phyloP scores from a whole-genome alignment of 2,329 filamentous ascomycete species.

The Macrophomina tecta region DNA sequence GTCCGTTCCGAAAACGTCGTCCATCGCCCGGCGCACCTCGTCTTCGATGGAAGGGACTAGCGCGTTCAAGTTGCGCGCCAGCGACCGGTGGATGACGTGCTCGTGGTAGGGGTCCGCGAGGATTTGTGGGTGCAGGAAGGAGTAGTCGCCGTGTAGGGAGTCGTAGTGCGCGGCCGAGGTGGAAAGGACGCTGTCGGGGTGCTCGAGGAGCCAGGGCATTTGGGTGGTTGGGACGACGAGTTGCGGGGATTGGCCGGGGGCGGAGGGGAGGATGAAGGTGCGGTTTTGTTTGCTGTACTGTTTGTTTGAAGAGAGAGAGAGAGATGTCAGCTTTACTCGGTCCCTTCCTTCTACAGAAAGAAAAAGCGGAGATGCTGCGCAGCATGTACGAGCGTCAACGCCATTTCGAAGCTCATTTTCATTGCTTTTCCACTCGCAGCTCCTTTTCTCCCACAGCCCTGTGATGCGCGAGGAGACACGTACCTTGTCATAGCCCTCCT shows the following conservation, averaged over 20 bases:
- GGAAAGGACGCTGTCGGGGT: slow-evolving; percentile 50
- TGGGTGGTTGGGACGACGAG: slow-evolving; percentile 44
- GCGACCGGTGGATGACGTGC: slow-evolving; percentile 48
- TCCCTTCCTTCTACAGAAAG: neutral
- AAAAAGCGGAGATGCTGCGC: no score
- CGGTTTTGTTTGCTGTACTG: slow-evolving; percentile 36
- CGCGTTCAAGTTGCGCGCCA: slow-evolving; percentile 47
- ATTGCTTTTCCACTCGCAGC: neutral
- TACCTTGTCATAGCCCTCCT: slow-evolving; percentile 20
- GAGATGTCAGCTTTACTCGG: neutral
- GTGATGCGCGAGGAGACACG: neutral
- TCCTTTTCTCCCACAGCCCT: no score
- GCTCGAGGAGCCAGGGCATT: slow-evolving; percentile 50
- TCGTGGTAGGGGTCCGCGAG: slow-evolving; percentile 49
- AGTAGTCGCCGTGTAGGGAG: slow-evolving; percentile 46
- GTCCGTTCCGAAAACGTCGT: slow-evolving; percentile 46
- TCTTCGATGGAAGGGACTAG: slow-evolving; percentile 47
- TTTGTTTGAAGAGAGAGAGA: neutral
- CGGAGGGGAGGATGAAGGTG: slow-evolving; percentile 38
- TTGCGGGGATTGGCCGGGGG: slow-evolving; percentile 36
- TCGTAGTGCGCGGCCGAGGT: slow-evolving; percentile 47
- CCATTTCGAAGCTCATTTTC: neutral
- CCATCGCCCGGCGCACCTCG: slow-evolving; percentile 44
- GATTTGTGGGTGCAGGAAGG: slow-evolving; percentile 44
- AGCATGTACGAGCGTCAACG: no score